A percentile compares a stretch with the other conserved stretches of the same genome.
Evolutionary conservation across 2,329 filamentous ascomycete species (phyloP).

Genomic region (Tolypocladium nubicola): DNA sequence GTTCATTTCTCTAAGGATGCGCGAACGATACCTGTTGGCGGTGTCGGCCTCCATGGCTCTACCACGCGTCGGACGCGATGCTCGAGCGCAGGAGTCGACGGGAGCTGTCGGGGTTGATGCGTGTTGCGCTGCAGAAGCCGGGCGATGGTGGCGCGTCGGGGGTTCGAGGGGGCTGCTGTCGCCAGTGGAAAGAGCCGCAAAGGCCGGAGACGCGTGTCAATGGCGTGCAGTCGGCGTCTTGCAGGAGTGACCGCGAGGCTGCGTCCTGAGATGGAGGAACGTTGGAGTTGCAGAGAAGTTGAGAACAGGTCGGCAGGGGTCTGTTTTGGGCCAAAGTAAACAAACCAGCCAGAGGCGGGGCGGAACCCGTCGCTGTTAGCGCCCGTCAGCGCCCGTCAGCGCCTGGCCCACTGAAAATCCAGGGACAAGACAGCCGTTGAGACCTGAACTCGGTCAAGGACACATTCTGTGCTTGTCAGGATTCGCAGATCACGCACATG

Average conservation of each 20-base stretch:
- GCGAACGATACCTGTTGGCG: slow-evolving; percentile 32
- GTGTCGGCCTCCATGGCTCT: slow-evolving; percentile 31
- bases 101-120: not conserved
- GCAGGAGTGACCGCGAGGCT: not conserved
- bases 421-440: too few relatives aligned
- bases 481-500: too few relatives aligned
- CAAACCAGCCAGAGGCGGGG: not conserved
- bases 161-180: not conserved
- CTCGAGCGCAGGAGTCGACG: not conserved
- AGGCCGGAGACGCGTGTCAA: not conserved
- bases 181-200: not conserved
- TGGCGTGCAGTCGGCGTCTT: not conserved
- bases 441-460: too few relatives aligned
- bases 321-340: not conserved
- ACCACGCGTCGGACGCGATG: slow-evolving; percentile 4
- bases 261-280: not conserved
- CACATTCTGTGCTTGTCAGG: too few relatives aligned
- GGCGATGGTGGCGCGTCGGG: not conserved
- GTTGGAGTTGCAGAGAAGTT: not conserved
- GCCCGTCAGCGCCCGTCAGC: not conserved
- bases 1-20: slow-evolving; percentile 41
- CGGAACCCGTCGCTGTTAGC: not conserved
- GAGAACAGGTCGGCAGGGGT: not conserved
- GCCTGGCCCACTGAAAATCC: not conserved
- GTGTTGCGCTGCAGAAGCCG: not conserved